phyloP scores from a whole-genome alignment of 2,329 filamentous ascomycete species.

The Alternaria sp. region DNA sequence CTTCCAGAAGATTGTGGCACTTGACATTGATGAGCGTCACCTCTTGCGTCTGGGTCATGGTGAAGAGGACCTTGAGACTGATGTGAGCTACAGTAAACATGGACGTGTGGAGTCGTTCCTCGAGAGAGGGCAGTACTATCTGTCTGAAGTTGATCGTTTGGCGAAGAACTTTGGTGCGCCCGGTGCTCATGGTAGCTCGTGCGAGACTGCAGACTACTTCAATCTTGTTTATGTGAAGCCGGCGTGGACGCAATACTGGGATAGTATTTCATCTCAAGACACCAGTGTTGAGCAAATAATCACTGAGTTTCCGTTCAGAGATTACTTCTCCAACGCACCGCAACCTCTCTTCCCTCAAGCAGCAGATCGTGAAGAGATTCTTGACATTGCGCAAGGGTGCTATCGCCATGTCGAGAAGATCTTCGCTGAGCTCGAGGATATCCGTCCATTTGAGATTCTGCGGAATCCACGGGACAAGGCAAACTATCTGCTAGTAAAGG shows the following conservation, averaged over 20 bases:
- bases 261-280: slow-evolving; percentile 66
- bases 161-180: slow-evolving; percentile 85
- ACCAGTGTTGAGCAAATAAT: slow-evolving; percentile 69
- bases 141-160: slow-evolving; percentile 85
- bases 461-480: slow-evolving; percentile 89
- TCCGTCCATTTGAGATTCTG: slow-evolving; percentile 93
- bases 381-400: slow-evolving; percentile 84
- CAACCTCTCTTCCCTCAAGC: slow-evolving; percentile 80
- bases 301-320: slow-evolving; percentile 82
- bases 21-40: slow-evolving; percentile 96
- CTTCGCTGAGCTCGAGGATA: slow-evolving; percentile 90
- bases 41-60: slow-evolving; percentile 91
- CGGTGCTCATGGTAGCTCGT: slow-evolving; percentile 94
- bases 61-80: slow-evolving; percentile 89
- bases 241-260: slow-evolving; percentile 85
- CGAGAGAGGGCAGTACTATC: slow-evolving; percentile 79
- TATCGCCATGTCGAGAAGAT: slow-evolving; percentile 88
- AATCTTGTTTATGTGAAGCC: slow-evolving; percentile 90
- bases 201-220: slow-evolving; percentile 97
- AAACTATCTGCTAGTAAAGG: slow-evolving; percentile 93
- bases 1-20: slow-evolving; percentile 95
- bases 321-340: slow-evolving; percentile 86
- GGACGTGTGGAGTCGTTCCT: slow-evolving; percentile 95
- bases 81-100: slow-evolving; percentile 89
- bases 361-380: slow-evolving; percentile 69